A percentile compares a stretch with the other conserved stretches of the same genome.
Conservation (phyloP, 352 stramenopile genomes). For the Blastocystis sp. region DNA sequence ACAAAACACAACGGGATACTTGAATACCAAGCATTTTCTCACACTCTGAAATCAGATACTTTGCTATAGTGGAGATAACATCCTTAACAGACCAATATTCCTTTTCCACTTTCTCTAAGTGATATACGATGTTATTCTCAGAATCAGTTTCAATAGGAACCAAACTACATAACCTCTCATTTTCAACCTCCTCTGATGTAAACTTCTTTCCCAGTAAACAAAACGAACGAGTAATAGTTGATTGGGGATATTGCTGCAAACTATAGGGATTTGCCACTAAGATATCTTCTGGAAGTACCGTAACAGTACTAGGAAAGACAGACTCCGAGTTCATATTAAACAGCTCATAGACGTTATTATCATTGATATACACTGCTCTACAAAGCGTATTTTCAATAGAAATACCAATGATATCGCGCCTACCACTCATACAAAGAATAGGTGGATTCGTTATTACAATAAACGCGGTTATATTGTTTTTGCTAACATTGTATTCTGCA, state of each 20-base stretch:
- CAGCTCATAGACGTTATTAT: neutral
- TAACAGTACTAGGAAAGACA: neutral
- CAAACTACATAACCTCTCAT: neutral
- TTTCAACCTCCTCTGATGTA: neutral
- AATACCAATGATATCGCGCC: neutral
- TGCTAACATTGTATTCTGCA: neutral
- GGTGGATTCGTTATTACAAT: neutral
- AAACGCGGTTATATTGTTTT: neutral
- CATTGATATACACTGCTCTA: neutral
- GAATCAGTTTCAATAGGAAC: neutral
- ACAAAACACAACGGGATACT: neutral
- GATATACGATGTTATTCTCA: neutral
- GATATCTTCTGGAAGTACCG: neutral
- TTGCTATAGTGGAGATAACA: neutral
- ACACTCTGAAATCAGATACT: neutral
- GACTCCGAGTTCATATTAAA: neutral
- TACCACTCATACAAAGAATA: neutral
- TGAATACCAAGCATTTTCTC: neutral
- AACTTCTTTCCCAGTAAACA: neutral
- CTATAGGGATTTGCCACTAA: neutral
- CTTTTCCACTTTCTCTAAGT: neutral
- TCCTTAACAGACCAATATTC: neutral
- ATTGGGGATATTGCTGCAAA: neutral
- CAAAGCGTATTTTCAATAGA: neutral
- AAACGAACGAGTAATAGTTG: neutral